Evolutionary conservation across 2,329 filamentous ascomycete genomes (phyloP).

Genomic region (Colletotrichum sp.): DNA sequence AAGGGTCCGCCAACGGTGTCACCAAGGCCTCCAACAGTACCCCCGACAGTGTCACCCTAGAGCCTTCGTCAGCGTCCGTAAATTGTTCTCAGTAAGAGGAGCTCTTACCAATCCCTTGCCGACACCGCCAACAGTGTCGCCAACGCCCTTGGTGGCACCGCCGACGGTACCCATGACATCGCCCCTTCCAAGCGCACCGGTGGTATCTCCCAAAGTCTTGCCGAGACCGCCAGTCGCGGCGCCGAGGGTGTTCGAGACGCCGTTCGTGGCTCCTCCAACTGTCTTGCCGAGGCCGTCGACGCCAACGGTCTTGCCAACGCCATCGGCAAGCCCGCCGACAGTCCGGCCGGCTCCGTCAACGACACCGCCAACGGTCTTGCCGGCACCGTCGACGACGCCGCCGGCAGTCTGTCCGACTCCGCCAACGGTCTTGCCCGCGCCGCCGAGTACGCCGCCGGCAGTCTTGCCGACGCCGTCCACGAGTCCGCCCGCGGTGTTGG

Average conservation of each 20-base stretch:
- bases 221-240: slow-evolving; percentile 1
- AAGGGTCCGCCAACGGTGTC: slow-evolving; percentile 13
- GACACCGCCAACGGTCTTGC: background rate
- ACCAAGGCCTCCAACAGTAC: slow-evolving; percentile 12
- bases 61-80: background rate
- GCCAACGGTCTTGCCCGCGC: slow-evolving; percentile 1
- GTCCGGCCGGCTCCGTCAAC: background rate
- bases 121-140: slow-evolving; percentile 14
- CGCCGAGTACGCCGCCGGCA: background rate
- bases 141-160: slow-evolving; percentile 2
- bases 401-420: background rate
- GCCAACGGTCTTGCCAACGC: slow-evolving; percentile 1
- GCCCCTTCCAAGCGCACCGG: slow-evolving; percentile 4
- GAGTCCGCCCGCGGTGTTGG: background rate
- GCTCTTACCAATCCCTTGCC: slow-evolving; percentile 14
- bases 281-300: background rate
- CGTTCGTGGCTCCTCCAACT: background rate
- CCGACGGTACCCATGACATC: slow-evolving; percentile 9
- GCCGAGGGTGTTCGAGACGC: slow-evolving; percentile 8
- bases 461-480: slow-evolving; percentile 1
- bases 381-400: background rate
- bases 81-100: background rate
- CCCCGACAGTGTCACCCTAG: slow-evolving; percentile 13
- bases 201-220: slow-evolving; percentile 10
- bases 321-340: background rate